Evolutionary conservation across 1,139 yeast species (phyloP).

Genomic region (Pichiaceae sp.): DNA sequence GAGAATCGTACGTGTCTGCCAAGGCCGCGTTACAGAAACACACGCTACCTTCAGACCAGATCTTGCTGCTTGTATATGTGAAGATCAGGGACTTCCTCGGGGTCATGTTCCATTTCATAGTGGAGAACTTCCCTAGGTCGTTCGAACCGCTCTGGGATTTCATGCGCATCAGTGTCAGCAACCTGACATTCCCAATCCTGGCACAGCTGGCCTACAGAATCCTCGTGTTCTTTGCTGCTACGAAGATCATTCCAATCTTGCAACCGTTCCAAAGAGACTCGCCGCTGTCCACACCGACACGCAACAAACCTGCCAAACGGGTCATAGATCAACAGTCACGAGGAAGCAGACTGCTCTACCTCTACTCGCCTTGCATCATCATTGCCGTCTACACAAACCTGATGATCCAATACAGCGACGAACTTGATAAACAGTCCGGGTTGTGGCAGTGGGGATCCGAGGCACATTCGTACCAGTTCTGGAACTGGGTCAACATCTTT

Average conservation of each 20-base stretch:
- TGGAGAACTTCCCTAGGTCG: slow-evolving; percentile 43
- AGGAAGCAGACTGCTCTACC: slow-evolving; percentile 57
- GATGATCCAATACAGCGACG: slow-evolving; percentile 82
- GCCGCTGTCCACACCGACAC: slow-evolving; percentile 12
- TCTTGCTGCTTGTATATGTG: slow-evolving; percentile 2
- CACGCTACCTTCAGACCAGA: slow-evolving; percentile 1
- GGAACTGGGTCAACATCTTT: slow-evolving; percentile 94
- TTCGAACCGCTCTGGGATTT: slow-evolving; percentile 65
- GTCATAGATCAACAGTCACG: slow-evolving; percentile 16
- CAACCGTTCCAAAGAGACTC: slow-evolving; percentile 25
- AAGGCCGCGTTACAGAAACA: slow-evolving; percentile 10
- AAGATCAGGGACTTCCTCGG: slow-evolving; percentile 10
- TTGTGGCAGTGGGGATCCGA: slow-evolving; percentile 24
- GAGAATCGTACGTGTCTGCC: slow-evolving; percentile 16
- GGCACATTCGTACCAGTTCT: slow-evolving; percentile 81
- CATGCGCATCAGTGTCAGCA: slow-evolving; percentile 57
- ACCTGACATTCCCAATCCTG: slow-evolving; percentile 74
- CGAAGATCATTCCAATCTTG: slow-evolving; percentile 83
- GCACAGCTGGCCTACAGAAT: slow-evolving; percentile 79
- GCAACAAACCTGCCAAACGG: not conserved
- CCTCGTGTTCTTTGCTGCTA: slow-evolving; percentile 85
- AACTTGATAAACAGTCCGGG: slow-evolving; percentile 35
- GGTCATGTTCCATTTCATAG: slow-evolving; percentile 17
- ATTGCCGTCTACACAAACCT: slow-evolving; percentile 93
- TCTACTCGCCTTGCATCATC: slow-evolving; percentile 88